These are phyloP conservation scores for Camellia japonica DNA, from an alignment of 148 eudicot genomes.

Conservation along the genomic window DNA sequence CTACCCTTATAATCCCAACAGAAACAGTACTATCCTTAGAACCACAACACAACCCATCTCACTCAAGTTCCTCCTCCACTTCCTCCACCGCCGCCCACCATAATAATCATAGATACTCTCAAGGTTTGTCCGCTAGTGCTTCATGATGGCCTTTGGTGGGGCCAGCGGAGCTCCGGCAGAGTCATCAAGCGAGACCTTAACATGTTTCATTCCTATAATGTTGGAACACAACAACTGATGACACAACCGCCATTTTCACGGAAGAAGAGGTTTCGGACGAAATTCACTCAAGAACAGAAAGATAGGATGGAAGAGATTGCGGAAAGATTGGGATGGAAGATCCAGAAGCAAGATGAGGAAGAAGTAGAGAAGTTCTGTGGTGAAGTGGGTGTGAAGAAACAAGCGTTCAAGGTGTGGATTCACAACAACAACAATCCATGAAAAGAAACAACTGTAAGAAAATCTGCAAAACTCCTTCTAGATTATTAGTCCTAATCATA, in stretches of 20 bases:
- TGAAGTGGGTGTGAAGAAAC: constrained; percentile 46
- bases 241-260: constrained; percentile 4
- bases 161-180: constrained; percentile 44
- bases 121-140: background rate
- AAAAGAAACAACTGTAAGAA: constrained; percentile 35
- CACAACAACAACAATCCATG: constrained; percentile 55
- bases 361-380: constrained; percentile 40
- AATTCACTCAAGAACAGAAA: constrained; percentile 51
- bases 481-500: background rate
- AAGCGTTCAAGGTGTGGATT: constrained; percentile 70
- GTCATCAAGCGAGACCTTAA: constrained; percentile 80
- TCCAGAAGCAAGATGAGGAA: constrained; percentile 52
- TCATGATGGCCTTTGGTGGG: constrained; percentile 69
- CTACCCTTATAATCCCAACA: constrained; percentile 22
- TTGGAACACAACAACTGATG: constrained; percentile 12
- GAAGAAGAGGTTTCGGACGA: constrained; percentile 55
- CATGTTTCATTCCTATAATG: constrained; percentile 19
- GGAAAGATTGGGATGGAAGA: constrained; percentile 49
- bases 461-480: background rate
- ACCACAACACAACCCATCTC: background rate
- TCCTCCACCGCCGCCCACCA: background rate
- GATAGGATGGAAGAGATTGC: constrained; percentile 53
- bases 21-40: background rate
- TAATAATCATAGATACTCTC: constrained; percentile 12
- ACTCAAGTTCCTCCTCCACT: constrained; percentile 9